These are phyloP conservation scores for Moringa oleifera DNA, from an alignment of 345 rosid species.

Conservation along the genomic window DNA sequence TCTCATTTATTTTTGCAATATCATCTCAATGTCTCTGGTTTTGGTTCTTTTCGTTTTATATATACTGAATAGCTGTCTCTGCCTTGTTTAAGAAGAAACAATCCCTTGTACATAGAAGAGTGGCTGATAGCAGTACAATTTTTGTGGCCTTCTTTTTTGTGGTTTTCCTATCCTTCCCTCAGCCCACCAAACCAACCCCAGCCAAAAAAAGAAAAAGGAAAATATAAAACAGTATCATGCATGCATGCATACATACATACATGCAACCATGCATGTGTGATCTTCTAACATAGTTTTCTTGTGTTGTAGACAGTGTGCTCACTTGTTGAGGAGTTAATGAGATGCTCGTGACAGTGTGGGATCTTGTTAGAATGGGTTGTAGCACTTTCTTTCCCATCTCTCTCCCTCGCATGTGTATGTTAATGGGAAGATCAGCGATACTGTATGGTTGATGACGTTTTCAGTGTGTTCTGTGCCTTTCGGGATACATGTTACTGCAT, in stretches of 20 bases:
- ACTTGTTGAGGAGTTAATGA: background rate
- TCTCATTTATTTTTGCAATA: background rate
- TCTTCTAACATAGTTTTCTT: background rate
- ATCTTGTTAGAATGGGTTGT: constrained; percentile 4
- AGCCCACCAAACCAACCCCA: too few species aligned
- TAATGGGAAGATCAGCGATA: background rate
- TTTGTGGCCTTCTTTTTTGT: too few species aligned
- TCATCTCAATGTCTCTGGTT: background rate
- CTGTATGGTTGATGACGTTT: constrained; percentile 11
- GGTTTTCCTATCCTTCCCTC: too few species aligned
- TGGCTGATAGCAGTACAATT: background rate
- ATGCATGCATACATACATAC: too few species aligned
- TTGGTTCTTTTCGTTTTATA: background rate
- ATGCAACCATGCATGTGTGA: too few species aligned
- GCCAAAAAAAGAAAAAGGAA: too few species aligned
- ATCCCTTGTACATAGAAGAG: background rate
- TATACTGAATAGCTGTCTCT: too few species aligned
- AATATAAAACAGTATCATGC: too few species aligned
- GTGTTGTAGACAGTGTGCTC: background rate
- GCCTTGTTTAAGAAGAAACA: background rate
- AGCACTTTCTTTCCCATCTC: background rate
- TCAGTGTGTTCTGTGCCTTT: constrained; percentile 3
- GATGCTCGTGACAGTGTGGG: background rate
- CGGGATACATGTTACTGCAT: constrained; percentile 1
- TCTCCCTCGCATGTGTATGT: constrained; percentile 3